Evolutionary conservation across 2,329 filamentous ascomycete genomes (phyloP), one percentile per base, ranked within the genome.

Genomic region (Colletotrichum incanum): DNA sequence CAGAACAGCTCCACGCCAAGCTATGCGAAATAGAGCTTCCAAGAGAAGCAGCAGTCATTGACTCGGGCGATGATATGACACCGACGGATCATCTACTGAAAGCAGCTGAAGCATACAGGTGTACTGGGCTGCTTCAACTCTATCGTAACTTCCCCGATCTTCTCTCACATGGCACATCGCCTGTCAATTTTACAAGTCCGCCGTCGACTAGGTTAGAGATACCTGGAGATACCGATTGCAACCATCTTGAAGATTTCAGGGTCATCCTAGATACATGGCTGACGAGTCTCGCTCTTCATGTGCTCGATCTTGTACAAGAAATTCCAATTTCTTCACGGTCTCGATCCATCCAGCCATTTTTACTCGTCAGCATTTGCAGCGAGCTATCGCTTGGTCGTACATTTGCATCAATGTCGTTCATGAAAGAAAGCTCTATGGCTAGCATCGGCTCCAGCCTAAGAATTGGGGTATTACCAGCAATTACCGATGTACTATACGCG

Each of bases 321-420:
- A 78, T 87, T n/a, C 82, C 85, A 0, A 78, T 83, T 6, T 81
- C 81, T 1, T 86, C 85, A 0, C 82, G 84, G 34, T 84, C 84
- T 1, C 80, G 83, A 55, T 85, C 82, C 26, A 81, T 85, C 5
- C 84, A 86, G 70, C 84, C 84, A 2, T 77, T 86, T 23, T 75
- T 86, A 4, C 79, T 86, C 1, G 81, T 86, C 14, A 81, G 82
- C 20, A 81, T 82, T 23, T 83, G 83, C 5, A 83, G 82, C 23
- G 84, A 87, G 66, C 77, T 87, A 20, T 81, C 81, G 18, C 78
- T 69, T 0, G 28, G 55, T 52, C 67, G 67, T 16, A 39, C 23
- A 0, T 69, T 69, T 4, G 26, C 20, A 7, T 23, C 52, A 1
- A 18, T 39, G 5, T n/a, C 20, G 4, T 43, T 18, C 16, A 14